Evolutionary conservation across 208 protist species (phyloP).

Genomic region (Histomonas meleagridis): DNA sequence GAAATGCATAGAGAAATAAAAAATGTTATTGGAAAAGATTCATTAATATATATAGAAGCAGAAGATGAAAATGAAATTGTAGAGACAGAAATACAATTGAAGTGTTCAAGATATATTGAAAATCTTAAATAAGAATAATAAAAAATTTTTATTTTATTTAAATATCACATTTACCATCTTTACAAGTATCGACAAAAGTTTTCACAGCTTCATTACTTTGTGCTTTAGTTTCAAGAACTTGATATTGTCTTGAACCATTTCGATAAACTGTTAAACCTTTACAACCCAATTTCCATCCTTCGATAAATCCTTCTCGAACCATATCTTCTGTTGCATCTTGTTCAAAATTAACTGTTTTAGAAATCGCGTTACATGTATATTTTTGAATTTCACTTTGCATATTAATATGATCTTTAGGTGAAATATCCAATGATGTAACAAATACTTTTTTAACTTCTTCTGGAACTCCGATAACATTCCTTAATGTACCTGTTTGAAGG

Average conservation of each 20-base stretch:
- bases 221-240: background rate
- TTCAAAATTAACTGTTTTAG: slow-evolving; percentile 17
- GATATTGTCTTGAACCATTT: background rate
- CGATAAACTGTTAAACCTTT: background rate
- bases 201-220: background rate
- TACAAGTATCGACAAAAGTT: slow-evolving; percentile 13
- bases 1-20: too few species aligned
- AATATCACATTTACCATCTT: slow-evolving; percentile 8
- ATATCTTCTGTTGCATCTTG: background rate
- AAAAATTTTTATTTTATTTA: too few species aligned
- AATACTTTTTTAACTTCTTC: background rate
- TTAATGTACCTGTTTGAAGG: background rate
- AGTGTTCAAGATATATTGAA: too few species aligned
- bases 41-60: too few species aligned
- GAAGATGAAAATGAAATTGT: too few species aligned
- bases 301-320: background rate
- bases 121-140: too few species aligned
- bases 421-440: background rate
- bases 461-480: background rate
- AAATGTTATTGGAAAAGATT: too few species aligned
- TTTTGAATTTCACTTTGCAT: background rate
- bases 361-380: background rate
- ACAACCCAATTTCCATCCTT: background rate
- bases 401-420: background rate
- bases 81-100: too few species aligned